Percentiles rank a stretch among this genome's conserved stretches.
phyloP scores from a whole-genome alignment of 2,329 filamentous ascomycete genomes.

The Aspergillus thermomutatus region DNA sequence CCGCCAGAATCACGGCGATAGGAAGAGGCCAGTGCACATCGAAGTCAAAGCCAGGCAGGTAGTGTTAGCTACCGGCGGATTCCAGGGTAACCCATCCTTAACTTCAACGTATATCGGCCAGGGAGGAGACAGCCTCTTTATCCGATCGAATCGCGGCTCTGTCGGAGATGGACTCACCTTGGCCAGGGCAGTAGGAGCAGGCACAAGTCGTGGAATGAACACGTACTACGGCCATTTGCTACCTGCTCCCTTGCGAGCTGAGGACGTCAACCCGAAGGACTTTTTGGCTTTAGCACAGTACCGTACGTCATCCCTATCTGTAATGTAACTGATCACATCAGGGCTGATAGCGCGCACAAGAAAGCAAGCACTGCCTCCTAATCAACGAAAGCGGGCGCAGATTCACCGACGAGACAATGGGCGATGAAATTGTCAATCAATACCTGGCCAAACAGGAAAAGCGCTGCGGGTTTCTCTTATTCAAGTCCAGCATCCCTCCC shows the following conservation, averaged over 20 bases:
- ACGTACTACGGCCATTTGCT: slow-evolving; percentile 28
- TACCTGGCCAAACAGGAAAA: slow-evolving; percentile 26
- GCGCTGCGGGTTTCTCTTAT: slow-evolving; percentile 23
- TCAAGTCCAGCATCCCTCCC: slow-evolving; percentile 12
- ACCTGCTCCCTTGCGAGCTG: slow-evolving; percentile 20
- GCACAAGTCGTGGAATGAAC: slow-evolving; percentile 24
- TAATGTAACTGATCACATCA: too few species aligned
- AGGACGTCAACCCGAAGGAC: slow-evolving; percentile 21
- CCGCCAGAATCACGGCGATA: slow-evolving; percentile 2
- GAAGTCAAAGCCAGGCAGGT: slow-evolving; percentile 18
- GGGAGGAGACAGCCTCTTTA: slow-evolving; percentile 25
- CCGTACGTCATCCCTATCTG: slow-evolving; percentile 8
- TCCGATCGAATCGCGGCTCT: slow-evolving; percentile 23
- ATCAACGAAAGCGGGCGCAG: slow-evolving; percentile 21
- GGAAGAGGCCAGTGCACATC: slow-evolving; percentile 4
- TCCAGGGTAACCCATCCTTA: slow-evolving; percentile 20
- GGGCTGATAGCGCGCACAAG: too few species aligned
- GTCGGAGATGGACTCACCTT: slow-evolving; percentile 25
- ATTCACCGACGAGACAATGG: slow-evolving; percentile 23
- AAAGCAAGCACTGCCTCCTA: slow-evolving; percentile 24
- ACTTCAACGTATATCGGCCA: slow-evolving; percentile 20
- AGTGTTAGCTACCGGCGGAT: slow-evolving; percentile 25
- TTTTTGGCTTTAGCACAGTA: slow-evolving; percentile 25
- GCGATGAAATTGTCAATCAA: slow-evolving; percentile 27
- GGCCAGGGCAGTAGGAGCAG: slow-evolving; percentile 20